Conservation (phyloP, 768 basidiomycete genomes). For the Chiua virens region DNA sequence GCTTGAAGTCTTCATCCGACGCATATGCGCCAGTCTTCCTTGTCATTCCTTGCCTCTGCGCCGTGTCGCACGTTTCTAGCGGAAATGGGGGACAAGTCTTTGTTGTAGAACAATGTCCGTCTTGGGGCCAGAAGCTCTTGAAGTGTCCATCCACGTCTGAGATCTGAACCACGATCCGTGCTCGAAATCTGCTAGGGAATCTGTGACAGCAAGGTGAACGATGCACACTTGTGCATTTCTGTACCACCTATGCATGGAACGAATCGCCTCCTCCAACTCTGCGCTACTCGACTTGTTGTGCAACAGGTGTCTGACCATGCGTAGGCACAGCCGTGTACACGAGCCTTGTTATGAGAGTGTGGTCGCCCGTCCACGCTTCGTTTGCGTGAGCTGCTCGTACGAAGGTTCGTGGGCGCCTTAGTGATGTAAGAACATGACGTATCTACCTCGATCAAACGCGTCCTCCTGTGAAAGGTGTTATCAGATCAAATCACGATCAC, state of each 20-base stretch:
- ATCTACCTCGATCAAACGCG: conserved; percentile 1
- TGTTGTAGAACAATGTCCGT: background rate
- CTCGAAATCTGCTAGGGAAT: background rate
- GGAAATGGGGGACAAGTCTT: background rate
- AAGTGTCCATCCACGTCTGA: conserved; percentile 4
- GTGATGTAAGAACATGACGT: conserved; percentile 6
- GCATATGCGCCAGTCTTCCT: background rate
- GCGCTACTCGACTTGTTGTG: background rate
- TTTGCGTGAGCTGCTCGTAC: background rate
- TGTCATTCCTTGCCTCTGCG: background rate
- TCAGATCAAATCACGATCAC: background rate
- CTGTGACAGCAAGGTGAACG: background rate
- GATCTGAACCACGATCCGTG: conserved; percentile 1
- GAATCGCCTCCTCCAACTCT: background rate
- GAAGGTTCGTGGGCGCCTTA: background rate
- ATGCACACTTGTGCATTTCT: background rate
- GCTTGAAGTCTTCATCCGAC: no score
- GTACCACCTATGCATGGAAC: conserved; percentile 3
- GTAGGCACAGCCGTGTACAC: background rate
- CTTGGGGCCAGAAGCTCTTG: conserved; percentile 1
- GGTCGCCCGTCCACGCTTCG: background rate
- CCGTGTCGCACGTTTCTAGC: background rate
- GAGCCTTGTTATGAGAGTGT: background rate
- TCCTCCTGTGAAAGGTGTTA: conserved; percentile 2
- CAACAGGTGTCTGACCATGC: conserved; percentile 4